Evolutionary conservation across 176 grass and related monocot species (phyloP).

Genomic region (Avena insularis): DNA sequence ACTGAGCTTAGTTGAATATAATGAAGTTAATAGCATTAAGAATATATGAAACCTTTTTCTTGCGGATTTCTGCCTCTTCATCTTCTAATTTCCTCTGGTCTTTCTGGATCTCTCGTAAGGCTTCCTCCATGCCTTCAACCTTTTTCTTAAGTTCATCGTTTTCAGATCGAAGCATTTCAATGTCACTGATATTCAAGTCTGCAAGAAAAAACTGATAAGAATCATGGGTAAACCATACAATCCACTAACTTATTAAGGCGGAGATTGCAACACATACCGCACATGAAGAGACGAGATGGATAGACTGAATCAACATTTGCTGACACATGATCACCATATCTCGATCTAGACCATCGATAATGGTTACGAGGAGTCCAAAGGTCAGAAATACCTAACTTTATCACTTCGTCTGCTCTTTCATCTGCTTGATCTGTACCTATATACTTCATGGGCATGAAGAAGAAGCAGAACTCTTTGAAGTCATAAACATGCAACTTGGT

Average conservation of each 20-base stretch:
- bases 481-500: background rate
- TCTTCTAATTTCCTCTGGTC: constrained; percentile 77
- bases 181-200: constrained; percentile 75
- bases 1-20: constrained; percentile 5
- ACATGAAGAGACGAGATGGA: constrained; percentile 68
- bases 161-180: constrained; percentile 59
- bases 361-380: constrained; percentile 97
- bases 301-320: constrained; percentile 61
- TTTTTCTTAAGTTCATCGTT: constrained; percentile 49
- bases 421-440: constrained; percentile 84
- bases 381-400: constrained; percentile 64
- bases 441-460: constrained; percentile 60
- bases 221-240: constrained; percentile 36
- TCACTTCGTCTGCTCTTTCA: constrained; percentile 63
- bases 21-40: constrained; percentile 8
- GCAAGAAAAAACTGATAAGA: constrained; percentile 32
- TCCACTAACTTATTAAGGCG: background rate
- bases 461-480: background rate
- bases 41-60: constrained; percentile 62
- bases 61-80: constrained; percentile 73
- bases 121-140: constrained; percentile 57
- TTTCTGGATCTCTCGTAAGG: constrained; percentile 56
- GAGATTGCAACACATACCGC: constrained; percentile 55
- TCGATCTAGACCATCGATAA: constrained; percentile 85
- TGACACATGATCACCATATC: constrained; percentile 70